These are phyloP conservation scores for Quercus rubra DNA, from an alignment of 306 rosid species.

Conservation along the genomic window DNA sequence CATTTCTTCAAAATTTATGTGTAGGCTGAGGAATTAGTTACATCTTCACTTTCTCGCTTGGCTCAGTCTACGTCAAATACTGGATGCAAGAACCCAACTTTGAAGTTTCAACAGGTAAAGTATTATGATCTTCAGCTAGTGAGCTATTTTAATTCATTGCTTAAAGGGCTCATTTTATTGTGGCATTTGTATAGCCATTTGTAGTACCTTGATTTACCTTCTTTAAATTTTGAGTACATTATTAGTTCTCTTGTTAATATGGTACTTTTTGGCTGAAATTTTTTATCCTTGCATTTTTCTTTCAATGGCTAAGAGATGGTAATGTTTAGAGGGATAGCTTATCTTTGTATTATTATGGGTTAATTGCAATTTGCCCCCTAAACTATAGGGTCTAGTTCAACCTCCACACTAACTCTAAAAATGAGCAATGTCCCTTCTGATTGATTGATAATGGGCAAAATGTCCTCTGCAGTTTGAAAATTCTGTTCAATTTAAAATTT, in stretches of 20 bases:
- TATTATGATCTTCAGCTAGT: not conserved
- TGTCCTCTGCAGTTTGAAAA: too few relatives aligned
- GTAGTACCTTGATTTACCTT: not conserved
- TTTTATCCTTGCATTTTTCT: not conserved
- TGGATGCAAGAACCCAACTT: constrained; percentile 33
- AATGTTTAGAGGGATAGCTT: not conserved
- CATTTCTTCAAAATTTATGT: constrained; percentile 9
- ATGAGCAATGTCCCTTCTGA: too few relatives aligned
- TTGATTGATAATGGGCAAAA: too few relatives aligned
- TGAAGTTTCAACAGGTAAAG: constrained; percentile 50
- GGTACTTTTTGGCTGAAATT: not conserved
- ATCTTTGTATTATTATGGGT: not conserved
- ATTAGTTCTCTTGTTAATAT: not conserved
- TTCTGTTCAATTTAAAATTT: too few relatives aligned
- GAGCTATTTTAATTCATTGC: constrained; percentile 1
- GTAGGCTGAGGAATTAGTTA: constrained; percentile 48
- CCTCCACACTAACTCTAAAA: too few relatives aligned
- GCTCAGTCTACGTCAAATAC: constrained; percentile 25
- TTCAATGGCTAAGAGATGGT: not conserved
- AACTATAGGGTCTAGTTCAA: too few relatives aligned
- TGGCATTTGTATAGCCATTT: not conserved
- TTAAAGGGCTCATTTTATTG: not conserved
- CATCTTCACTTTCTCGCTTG: constrained; percentile 46
- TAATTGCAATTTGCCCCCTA: not conserved
- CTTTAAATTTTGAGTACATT: not conserved